A percentile compares a stretch with the other conserved stretches of the same genome.
These are phyloP conservation scores for Xenoacremonium recifei DNA, from an alignment of 2,329 filamentous ascomycete species.

Conservation along the genomic window DNA sequence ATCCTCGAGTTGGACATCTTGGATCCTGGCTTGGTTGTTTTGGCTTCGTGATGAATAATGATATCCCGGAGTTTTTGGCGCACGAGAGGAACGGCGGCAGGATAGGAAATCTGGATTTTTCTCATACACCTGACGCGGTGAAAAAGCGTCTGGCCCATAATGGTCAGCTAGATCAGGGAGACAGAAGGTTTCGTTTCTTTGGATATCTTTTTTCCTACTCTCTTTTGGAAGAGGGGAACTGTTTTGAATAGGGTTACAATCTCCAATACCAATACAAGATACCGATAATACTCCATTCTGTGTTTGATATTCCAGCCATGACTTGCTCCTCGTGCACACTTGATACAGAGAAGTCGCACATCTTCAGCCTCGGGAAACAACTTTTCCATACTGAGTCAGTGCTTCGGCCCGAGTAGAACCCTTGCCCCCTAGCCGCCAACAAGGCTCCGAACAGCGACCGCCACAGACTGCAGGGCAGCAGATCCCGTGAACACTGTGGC, in stretches of 20 bases:
- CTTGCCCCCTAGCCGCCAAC: no score
- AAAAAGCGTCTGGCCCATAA: conserved; percentile 14
- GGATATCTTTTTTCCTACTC: no score
- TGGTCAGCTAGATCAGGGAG: conserved; percentile 14
- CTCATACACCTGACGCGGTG: conserved; percentile 16
- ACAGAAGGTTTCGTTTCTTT: no score
- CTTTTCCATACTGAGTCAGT: no score
- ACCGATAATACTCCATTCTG: no score
- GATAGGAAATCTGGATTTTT: conserved; percentile 13
- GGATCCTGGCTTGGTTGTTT: conserved; percentile 1
- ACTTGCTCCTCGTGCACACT: background rate
- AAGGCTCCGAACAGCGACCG: no score
- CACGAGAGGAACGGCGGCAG: conserved; percentile 11
- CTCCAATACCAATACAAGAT: conserved; percentile 23
- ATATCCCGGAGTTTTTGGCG: conserved; percentile 25
- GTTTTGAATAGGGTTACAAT: conserved; percentile 16
- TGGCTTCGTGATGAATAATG: conserved; percentile 25
- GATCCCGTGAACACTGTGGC: no score
- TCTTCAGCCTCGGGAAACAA: no score
- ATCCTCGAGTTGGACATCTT: no score
- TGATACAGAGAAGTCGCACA: background rate
- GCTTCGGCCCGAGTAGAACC: no score
- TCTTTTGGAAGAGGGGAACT: conserved; percentile 11
- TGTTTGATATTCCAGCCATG: conserved; percentile 14
- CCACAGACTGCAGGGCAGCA: no score